phyloP scores from a whole-genome alignment of 2,329 filamentous ascomycete genomes.

The Helicocarpus griseus region DNA sequence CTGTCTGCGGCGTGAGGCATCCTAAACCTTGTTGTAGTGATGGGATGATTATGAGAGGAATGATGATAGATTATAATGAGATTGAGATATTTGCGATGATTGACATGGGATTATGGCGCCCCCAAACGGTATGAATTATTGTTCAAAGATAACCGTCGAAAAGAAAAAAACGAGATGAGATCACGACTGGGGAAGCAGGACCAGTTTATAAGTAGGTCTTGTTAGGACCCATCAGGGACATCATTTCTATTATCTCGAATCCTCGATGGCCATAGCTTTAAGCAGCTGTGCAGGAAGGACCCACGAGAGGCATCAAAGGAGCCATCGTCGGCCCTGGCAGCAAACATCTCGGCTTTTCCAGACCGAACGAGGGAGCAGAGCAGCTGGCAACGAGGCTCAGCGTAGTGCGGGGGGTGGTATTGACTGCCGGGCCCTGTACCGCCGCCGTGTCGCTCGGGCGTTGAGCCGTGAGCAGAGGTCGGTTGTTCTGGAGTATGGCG shows the following conservation, averaged over 20 bases:
- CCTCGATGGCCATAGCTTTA: neutral
- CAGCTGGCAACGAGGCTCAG: neutral
- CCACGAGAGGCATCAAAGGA: neutral
- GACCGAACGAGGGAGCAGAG: neutral
- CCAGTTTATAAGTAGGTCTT: neutral
- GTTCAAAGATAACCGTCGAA: neutral
- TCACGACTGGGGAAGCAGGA: neutral
- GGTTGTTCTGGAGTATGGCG: neutral
- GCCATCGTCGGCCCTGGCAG: neutral
- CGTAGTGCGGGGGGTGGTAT: neutral
- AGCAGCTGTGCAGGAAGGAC: no score
- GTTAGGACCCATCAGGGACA: neutral
- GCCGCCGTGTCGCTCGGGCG: neutral
- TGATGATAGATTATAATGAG: neutral
- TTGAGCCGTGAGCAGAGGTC: neutral
- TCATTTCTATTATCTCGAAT: neutral
- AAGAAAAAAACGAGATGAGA: neutral
- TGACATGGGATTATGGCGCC: neutral
- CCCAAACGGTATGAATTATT: neutral
- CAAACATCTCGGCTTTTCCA: neutral
- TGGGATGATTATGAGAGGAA: neutral
- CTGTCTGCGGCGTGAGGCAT: conserved; percentile 27
- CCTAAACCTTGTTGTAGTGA: neutral
- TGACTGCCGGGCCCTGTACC: neutral
- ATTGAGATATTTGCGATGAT: neutral